These are phyloP conservation scores for Fusarium sp. DNA, from an alignment of 2,329 filamentous ascomycete genomes.

Conservation along the genomic window DNA sequence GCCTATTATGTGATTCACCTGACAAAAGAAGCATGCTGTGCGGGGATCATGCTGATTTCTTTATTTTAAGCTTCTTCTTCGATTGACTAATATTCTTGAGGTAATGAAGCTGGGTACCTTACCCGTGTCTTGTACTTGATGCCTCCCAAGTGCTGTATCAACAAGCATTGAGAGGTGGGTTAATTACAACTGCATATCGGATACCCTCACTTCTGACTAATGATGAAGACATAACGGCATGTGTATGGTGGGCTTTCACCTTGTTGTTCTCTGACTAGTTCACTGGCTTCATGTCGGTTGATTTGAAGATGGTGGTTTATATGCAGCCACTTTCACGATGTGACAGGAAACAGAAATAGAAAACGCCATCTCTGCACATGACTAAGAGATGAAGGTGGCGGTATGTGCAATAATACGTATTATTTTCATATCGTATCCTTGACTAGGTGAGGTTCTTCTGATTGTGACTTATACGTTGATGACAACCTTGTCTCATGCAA, in stretches of 20 bases:
- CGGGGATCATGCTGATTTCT: not conserved
- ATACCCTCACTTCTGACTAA: not conserved
- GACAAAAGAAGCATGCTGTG: constrained; percentile 34
- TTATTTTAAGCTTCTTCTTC: not conserved
- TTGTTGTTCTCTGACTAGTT: not conserved
- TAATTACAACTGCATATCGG: not conserved
- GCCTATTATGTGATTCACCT: not conserved
- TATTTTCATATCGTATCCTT: not conserved
- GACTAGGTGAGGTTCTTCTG: not conserved
- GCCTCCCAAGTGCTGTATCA: not conserved
- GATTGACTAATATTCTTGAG: not conserved
- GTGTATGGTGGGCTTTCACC: not conserved
- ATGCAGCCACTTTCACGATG: constrained; percentile 17
- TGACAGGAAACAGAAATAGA: constrained; percentile 32
- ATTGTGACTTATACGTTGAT: not conserved
- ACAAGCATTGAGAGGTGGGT: not conserved
- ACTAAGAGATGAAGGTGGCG: not conserved
- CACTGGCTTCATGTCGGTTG: not conserved
- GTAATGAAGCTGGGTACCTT: not conserved
- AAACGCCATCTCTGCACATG: constrained; percentile 13
- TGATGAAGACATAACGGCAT: not conserved
- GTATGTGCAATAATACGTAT: not conserved
- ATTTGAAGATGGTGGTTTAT: not conserved
- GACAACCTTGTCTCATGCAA: not conserved
- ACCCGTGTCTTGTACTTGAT: not conserved